Evolutionary conservation across 2,329 filamentous ascomycete genomes (phyloP).

Genomic region (Xylariaceae sp.): DNA sequence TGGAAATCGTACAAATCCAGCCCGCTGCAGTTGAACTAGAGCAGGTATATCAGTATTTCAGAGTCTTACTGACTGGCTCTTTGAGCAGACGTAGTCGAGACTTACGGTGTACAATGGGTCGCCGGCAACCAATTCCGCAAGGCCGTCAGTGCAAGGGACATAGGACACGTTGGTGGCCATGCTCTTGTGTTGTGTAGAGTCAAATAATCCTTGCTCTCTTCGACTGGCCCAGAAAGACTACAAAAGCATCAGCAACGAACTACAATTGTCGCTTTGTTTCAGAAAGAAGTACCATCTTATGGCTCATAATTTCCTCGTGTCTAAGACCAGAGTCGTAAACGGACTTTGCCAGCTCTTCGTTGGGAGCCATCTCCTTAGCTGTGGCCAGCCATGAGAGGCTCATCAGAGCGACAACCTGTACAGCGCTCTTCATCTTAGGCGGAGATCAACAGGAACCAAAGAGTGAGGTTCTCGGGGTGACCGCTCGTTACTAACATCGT

Average conservation of each 20-base stretch:
- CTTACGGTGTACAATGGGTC: slow-evolving; percentile 24
- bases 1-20: slow-evolving; percentile 37
- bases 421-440: slow-evolving; percentile 26
- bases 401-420: slow-evolving; percentile 25
- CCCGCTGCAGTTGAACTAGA: slow-evolving; percentile 26
- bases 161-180: slow-evolving; percentile 21
- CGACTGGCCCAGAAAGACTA: slow-evolving; percentile 30
- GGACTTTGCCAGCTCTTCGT: slow-evolving; percentile 26
- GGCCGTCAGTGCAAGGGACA: slow-evolving; percentile 24
- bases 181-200: slow-evolving; percentile 28
- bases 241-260: slow-evolving; percentile 3
- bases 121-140: slow-evolving; percentile 23
- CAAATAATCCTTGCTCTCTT: slow-evolving; percentile 26
- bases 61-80: too few relatives aligned
- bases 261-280: not conserved
- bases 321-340: slow-evolving; percentile 31
- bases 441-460: slow-evolving; percentile 6
- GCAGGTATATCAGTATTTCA: too few relatives aligned
- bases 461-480: slow-evolving; percentile 7
- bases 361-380: slow-evolving; percentile 30
- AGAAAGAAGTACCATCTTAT: slow-evolving; percentile 24
- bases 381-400: slow-evolving; percentile 24
- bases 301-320: slow-evolving; percentile 30
- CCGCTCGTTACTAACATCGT: slow-evolving; percentile 7
- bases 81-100: too few relatives aligned